phyloP scores from a whole-genome alignment of 2,329 filamentous ascomycete genomes.

The Byssochlamys sp. region DNA sequence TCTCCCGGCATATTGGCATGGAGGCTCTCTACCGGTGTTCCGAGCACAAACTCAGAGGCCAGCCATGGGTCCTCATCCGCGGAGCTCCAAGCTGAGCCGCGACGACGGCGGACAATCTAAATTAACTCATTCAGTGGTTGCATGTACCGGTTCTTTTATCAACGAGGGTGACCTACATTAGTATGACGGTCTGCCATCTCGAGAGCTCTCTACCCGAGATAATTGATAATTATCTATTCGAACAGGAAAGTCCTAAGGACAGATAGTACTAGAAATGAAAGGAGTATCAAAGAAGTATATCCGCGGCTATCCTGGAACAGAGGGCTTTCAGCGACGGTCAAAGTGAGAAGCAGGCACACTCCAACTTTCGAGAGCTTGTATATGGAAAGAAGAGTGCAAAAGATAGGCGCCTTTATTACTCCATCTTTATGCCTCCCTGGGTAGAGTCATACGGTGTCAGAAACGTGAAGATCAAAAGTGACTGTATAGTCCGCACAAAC shows the following conservation, averaged over 20 bases:
- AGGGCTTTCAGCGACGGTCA: neutral
- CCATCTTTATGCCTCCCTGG: neutral
- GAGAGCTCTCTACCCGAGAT: neutral
- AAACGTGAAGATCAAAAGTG: neutral
- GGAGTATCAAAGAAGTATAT: neutral
- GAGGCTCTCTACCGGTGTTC: constrained; percentile 6
- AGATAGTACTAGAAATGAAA: neutral
- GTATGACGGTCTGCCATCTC: neutral
- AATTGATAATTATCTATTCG: neutral
- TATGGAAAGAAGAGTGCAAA: neutral
- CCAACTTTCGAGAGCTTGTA: neutral
- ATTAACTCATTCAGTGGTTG: neutral
- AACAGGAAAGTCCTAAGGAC: neutral
- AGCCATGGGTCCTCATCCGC: constrained; percentile 7
- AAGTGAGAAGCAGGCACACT: neutral
- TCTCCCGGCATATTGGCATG: constrained; percentile 6
- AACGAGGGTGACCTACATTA: neutral
- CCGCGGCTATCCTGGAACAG: neutral
- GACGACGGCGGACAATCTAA: neutral
- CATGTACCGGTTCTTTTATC: neutral
- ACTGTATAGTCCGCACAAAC: neutral
- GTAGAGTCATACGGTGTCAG: neutral
- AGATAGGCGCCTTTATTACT: neutral
- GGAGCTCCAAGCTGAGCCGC: neutral
- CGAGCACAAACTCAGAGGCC: constrained; percentile 7